Evolutionary conservation across 768 basidiomycete genomes (phyloP).

Genomic region (Mycena galericulata): DNA sequence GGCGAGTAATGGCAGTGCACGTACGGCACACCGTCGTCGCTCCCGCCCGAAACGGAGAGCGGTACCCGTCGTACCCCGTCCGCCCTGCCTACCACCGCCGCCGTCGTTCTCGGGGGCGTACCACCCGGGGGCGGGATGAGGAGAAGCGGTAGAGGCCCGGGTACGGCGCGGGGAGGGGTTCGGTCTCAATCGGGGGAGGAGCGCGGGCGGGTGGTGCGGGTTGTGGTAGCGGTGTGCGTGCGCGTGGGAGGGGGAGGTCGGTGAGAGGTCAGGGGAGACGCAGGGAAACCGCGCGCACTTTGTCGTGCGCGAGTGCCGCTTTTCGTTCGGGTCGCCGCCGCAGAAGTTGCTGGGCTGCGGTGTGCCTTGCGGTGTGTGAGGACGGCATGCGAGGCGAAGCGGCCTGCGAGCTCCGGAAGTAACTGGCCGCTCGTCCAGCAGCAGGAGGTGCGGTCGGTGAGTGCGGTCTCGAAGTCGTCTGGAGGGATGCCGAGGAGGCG

Average conservation of each 20-base stretch:
- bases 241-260: conserved; percentile 38
- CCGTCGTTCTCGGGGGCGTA: not conserved
- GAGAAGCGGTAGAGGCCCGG: conserved; percentile 78
- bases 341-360: conserved; percentile 85
- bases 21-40: conserved; percentile 55
- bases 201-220: conserved; percentile 41
- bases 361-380: conserved; percentile 82
- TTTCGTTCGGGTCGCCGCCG: conserved; percentile 84
- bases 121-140: conserved; percentile 56
- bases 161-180: conserved; percentile 62
- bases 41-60: no score
- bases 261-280: conserved; percentile 50
- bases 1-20: conserved; percentile 48
- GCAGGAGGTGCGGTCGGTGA: conserved; percentile 89
- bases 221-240: conserved; percentile 48
- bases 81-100: no score
- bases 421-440: conserved; percentile 83
- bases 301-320: conserved; percentile 87
- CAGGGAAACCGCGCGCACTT: conserved; percentile 63
- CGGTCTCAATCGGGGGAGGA: conserved; percentile 69
- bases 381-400: conserved; percentile 82
- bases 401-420: conserved; percentile 74
- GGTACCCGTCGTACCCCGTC: no score
- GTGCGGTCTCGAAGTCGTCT: conserved; percentile 83
- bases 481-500: conserved; percentile 78